Base-by-base conservation (phyloP, 495 filamentous ascomycete species). In the Penicillium flavigenum region DNA sequence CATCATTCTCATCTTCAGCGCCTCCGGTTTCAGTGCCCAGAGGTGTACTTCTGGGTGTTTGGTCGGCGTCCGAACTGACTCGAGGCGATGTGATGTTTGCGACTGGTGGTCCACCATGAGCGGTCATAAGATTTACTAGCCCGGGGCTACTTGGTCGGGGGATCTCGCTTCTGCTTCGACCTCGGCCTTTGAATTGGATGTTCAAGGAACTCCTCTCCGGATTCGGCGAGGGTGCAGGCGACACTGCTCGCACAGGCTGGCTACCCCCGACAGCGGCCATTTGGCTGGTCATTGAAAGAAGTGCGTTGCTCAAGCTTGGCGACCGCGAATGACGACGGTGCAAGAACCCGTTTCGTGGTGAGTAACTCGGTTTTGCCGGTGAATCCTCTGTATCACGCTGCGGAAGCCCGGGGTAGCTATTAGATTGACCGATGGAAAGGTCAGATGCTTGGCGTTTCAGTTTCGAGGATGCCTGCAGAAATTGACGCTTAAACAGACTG, bases 81-180 rank as follows among this genome's bases (percentile, higher is more conserved):
- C 66, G 47, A 31, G 80, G 73, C 60, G 71, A 70, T 20, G 66
- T 69, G 47, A 81, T 64, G 45, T 65, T 76, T 26, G 75, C 71
- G 45, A 80, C 74, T 8, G 78, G 79, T 0, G 78, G 79, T 4
- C 79, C 79, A 42, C 77, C 78, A 49, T 78, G 74, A 41, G 61
- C 77, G 12, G 69, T 77, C 76, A 79, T 81, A 24, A 81, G 64
- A 36, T 78, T 72, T 8, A 76, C 61, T 17, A 81, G 54, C 6
- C 76, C 78, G 10, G 71, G 72, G 27, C 60, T 67, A 27, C 75
- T 66, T 14, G 75, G 68, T 55, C 72, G 79, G 5, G 83, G 76
- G 27, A 91, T 60, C 54, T 96, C 92, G 59, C 90, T 94, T 65
- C 81, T 86, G 74, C 89, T 93, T 64, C 91, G 79, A 5, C 73